Evolutionary conservation across 306 rosid genomes (phyloP), one percentile per base, ranked within the genome.

Genomic region (Cajanus cajan): DNA sequence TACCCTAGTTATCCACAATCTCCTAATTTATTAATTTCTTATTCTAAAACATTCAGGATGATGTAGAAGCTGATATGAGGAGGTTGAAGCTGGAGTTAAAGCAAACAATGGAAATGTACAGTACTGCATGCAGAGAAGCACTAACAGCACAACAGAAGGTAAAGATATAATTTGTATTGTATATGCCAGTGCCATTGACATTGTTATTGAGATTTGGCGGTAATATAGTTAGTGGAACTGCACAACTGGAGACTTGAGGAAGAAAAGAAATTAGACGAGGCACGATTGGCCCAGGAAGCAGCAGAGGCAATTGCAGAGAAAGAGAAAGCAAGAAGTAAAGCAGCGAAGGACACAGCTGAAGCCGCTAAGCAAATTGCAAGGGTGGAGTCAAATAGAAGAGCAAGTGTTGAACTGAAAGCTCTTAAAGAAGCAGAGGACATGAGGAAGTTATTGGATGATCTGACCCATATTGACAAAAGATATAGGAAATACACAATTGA

Each of bases 31-130:
- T 28, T 28, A n/a, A n/a, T n/a, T 6, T 36, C 65, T 78, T 47
- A 22, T 63, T 66, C 45, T 24, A 34, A 41, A 82, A 76, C 54
- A 37, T 31, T 61, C 83, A 92, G 96, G 98, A 95, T 2, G 99
- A 95, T 14, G 92, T 71, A 13, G 99, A 93, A 82, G 44, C 91
- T 9, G 97, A 95, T 76, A 89, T 95, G 97, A 91, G 87, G 83
- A 91, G 93, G 86, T 70, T 95, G 79, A 93, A 88, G 90, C 88
- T 90, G 33, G 98, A 95, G 91, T 89, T 95, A 51, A 95, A 93
- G 89, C 97, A 93, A 82, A 95, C 98, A 15, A 91, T 93, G 96
- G 98, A 95, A 68, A 96, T 82, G 82, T 82, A 82, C 76, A 78
- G 63, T 13, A 6, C 75, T 7, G 82, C 86, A 9, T 82, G 86